These are phyloP conservation scores for Heritiera littoralis DNA, from an alignment of 345 rosid species.

Conservation along the genomic window DNA sequence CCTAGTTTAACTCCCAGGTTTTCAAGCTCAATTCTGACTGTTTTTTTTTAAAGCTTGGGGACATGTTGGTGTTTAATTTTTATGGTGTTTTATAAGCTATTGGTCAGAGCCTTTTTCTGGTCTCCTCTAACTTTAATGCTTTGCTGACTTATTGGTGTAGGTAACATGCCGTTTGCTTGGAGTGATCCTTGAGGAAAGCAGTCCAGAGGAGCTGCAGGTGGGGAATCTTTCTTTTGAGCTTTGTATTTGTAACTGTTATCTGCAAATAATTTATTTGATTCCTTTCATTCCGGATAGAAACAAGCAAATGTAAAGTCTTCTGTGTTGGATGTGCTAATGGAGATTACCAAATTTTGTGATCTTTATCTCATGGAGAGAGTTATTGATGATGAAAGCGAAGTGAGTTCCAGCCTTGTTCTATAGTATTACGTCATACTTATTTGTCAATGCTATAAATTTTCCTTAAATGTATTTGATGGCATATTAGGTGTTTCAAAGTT, in stretches of 20 bases:
- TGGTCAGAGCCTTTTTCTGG: neutral
- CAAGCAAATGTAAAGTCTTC: constrained; percentile 90
- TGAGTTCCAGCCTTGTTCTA: constrained; percentile 35
- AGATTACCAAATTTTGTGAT: constrained; percentile 88
- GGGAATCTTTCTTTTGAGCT: neutral
- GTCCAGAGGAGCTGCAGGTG: constrained; percentile 19
- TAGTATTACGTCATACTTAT: neutral
- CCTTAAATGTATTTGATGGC: neutral
- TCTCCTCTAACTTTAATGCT: neutral
- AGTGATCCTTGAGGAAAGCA: constrained; percentile 20
- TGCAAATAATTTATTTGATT: constrained; percentile 14
- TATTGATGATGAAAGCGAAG: constrained; percentile 88
- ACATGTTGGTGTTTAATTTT: neutral
- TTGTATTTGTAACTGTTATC: constrained; percentile 15
- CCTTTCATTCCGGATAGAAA: constrained; percentile 46
- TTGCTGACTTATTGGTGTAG: constrained; percentile 34
- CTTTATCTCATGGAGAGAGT: constrained; percentile 99
- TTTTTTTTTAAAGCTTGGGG: neutral
- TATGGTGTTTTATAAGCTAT: neutral
- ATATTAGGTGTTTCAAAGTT: constrained; percentile 2
- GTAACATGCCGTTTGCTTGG: constrained; percentile 78
- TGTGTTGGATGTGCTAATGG: constrained; percentile 89
- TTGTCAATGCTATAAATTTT: constrained; percentile 14
- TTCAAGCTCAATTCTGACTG: neutral
- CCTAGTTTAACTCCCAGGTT: neutral